Conservation (phyloP, 2,329 filamentous ascomycete genomes). For the Hypocreales sp. region DNA sequence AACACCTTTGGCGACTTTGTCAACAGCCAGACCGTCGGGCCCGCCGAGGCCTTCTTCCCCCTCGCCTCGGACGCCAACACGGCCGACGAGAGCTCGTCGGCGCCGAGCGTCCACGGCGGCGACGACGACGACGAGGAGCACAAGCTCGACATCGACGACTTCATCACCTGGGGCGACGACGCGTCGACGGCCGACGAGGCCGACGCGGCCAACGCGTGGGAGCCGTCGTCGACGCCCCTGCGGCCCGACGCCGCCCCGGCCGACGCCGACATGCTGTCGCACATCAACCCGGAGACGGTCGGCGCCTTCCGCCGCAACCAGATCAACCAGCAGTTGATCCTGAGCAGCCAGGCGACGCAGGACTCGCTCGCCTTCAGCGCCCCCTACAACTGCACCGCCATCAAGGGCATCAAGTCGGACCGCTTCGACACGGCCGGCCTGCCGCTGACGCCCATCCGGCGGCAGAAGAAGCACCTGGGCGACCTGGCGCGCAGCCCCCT, state of each 20-base stretch:
- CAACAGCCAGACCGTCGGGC: slow-evolving; percentile 53
- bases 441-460: slow-evolving; percentile 52
- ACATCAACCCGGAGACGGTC: slow-evolving; percentile 51
- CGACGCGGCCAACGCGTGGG: slow-evolving; percentile 31
- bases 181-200: slow-evolving; percentile 45
- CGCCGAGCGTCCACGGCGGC: slow-evolving; percentile 19
- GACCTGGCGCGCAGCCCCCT: slow-evolving; percentile 34
- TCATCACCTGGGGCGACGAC: slow-evolving; percentile 50
- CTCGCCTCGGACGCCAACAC: slow-evolving; percentile 44
- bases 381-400: slow-evolving; percentile 42
- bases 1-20: slow-evolving; percentile 40
- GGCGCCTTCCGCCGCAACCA: slow-evolving; percentile 63
- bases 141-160: slow-evolving; percentile 52
- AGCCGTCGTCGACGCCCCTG: slow-evolving; percentile 34
- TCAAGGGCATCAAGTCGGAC: slow-evolving; percentile 49
- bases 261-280: slow-evolving; percentile 35
- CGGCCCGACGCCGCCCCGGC: slow-evolving; percentile 32
- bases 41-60: slow-evolving; percentile 62
- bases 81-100: slow-evolving; percentile 29
- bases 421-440: slow-evolving; percentile 49
- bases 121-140: slow-evolving; percentile 51
- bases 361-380: slow-evolving; percentile 48
- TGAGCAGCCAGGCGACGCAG: slow-evolving; percentile 43
- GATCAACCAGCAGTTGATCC: slow-evolving; percentile 44
- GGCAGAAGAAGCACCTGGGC: slow-evolving; percentile 33